Percentiles rank a stretch among this genome's conserved stretches.
Conservation (phyloP, 2,329 filamentous ascomycete species). For the Didymella pomorum region DNA sequence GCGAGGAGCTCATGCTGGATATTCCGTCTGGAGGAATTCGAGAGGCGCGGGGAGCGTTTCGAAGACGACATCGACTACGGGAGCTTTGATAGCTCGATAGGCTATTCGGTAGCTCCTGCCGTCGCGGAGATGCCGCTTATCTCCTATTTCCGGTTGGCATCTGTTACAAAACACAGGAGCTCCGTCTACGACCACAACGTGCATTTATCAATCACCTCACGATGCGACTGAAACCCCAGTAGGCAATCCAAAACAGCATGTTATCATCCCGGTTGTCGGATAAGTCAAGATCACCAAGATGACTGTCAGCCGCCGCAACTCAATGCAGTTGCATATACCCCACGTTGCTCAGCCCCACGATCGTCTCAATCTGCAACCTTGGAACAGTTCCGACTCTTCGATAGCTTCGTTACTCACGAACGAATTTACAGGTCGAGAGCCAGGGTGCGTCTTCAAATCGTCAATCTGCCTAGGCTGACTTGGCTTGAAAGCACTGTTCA, state of each 20-base stretch:
- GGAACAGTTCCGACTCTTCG: background rate
- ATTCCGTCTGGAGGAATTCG: background rate
- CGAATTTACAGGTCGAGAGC: too few species aligned
- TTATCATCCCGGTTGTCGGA: background rate
- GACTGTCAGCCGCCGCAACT: background rate
- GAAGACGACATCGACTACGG: conserved; percentile 15
- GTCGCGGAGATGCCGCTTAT: conserved; percentile 9
- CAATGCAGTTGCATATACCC: background rate
- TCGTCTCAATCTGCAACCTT: background rate
- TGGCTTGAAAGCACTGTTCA: too few species aligned
- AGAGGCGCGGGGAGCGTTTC: conserved; percentile 2
- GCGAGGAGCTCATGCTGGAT: conserved; percentile 38
- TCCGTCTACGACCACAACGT: background rate
- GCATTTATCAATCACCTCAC: background rate
- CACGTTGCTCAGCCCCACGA: conserved; percentile 1
- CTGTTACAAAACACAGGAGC: background rate
- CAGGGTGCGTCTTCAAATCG: too few species aligned
- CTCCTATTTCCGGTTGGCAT: conserved; percentile 6
- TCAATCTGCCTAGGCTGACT: too few species aligned
- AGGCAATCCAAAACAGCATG: background rate
- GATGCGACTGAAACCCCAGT: background rate
- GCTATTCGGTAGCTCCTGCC: conserved; percentile 13
- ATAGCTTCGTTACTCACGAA: background rate
- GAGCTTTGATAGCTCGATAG: conserved; percentile 22
- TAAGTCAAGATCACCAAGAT: background rate